phyloP scores from a whole-genome alignment of 2,329 filamentous ascomycete species.

The Ceratocystis eucalypticola region DNA sequence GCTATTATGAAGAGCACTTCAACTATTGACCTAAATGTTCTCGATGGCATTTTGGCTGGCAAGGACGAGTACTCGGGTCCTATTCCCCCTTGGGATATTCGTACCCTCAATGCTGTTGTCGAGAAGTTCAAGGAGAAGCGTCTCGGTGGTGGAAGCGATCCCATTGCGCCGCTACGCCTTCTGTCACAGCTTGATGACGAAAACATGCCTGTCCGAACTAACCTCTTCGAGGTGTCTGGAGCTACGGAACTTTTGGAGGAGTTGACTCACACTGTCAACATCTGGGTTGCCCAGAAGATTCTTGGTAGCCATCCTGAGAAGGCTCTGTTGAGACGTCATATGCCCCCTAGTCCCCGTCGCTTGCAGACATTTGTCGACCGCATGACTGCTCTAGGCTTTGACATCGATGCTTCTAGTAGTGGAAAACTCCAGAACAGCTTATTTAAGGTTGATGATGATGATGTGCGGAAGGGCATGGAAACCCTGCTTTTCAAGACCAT shows the following conservation, averaged over 20 bases:
- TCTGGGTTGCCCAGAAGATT: conserved; percentile 75
- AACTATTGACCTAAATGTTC: conserved; percentile 71
- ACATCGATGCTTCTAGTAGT: conserved; percentile 80
- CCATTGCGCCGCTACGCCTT: conserved; percentile 74
- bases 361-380: conserved; percentile 83
- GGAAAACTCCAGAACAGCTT: conserved; percentile 86
- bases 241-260: conserved; percentile 93
- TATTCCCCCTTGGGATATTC: conserved; percentile 59
- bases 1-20: conserved; percentile 83
- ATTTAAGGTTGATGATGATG: conserved; percentile 79
- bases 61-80: conserved; percentile 42
- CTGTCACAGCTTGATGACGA: conserved; percentile 93
- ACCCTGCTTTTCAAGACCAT: conserved; percentile 89
- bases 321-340: conserved; percentile 78
- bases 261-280: conserved; percentile 84
- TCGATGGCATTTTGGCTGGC: conserved; percentile 66
- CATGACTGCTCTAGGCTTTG: conserved; percentile 82
- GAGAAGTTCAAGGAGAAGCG: conserved; percentile 84
- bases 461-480: conserved; percentile 95
- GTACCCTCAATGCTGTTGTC: conserved; percentile 64
- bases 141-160: conserved; percentile 63
- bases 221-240: conserved; percentile 82
- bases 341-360: conserved; percentile 71
- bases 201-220: conserved; percentile 91
- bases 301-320: conserved; percentile 71